Base-by-base conservation (phyloP, 257 asterid species). In the Lavandula angustifolia region DNA sequence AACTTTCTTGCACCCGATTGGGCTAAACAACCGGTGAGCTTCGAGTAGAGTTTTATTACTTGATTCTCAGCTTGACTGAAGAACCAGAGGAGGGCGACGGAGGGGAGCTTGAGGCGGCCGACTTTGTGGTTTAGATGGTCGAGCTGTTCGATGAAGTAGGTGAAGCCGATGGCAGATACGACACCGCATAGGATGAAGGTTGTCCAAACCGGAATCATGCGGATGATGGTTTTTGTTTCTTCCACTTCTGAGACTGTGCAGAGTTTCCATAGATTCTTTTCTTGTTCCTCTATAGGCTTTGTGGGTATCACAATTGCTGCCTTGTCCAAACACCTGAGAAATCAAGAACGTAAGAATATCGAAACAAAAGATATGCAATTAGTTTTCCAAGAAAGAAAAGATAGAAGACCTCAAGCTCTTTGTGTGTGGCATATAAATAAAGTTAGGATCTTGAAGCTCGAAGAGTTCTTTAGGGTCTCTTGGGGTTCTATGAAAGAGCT, bases 191-290 rank as follows among this genome's bases (percentile, higher is more conserved):
- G 27, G 55, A 77, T 74, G 84, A 79, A 76, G 2, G 87, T 72
- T 33, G 48, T 16, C 80, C 81, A 79, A 8, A 79, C 71, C 3
- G 83, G 80, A 40, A 75, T 51, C 74, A 70, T 77, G 14, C 83
- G 82, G 4, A 79, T 29, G 50, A 62, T 27, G 17, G 71, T 64
- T 53, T 84, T 84, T 0, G 85, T 75, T 53, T 79, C 84, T 56
- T 84, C 87, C 17, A 81, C 85, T 76, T 81, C 87, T 10, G 77
- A 69, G 22, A 81, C 83, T 0, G 68, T 54, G 70, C 85, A 80
- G 0, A 80, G 79, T 47, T 34, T 62, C 85, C 85, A 80, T 7
- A 3, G 29, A 8, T 73, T 56, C 16, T 56, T 60, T 31, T n/a
- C 44, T 31, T 80, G 86, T 35, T 75, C 79, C 49, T 66, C 79